Evolutionary conservation across 495 filamentous ascomycete species (phyloP).

Genomic region (Hypoxylon trugodes): DNA sequence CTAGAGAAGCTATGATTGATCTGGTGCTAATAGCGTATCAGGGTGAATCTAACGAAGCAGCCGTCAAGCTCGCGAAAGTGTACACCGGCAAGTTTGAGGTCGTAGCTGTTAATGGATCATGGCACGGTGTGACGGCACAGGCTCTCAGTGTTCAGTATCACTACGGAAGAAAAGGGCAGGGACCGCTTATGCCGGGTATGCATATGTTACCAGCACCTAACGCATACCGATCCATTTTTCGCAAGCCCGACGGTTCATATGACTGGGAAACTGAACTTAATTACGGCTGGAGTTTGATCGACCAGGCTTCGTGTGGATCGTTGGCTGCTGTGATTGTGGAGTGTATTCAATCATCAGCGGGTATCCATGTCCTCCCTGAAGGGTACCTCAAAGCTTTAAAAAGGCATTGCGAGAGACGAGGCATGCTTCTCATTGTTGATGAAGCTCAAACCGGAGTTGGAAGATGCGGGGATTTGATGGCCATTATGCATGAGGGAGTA

Average conservation of each 20-base stretch:
- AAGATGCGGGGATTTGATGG: constrained; percentile 60
- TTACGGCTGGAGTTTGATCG: constrained; percentile 62
- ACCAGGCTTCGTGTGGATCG: constrained; percentile 60
- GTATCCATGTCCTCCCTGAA: constrained; percentile 56
- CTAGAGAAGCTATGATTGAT: not conserved
- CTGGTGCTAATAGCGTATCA: not conserved
- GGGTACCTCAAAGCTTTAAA: constrained; percentile 59
- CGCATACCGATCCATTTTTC: constrained; percentile 62
- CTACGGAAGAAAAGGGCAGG: constrained; percentile 54
- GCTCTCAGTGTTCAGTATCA: constrained; percentile 58
- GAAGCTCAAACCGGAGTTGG: constrained; percentile 65
- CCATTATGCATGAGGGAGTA: constrained; percentile 56
- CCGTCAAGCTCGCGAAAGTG: constrained; percentile 64
- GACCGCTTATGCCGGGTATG: constrained; percentile 49
- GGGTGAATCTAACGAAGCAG: constrained; percentile 63
- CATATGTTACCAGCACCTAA: constrained; percentile 61
- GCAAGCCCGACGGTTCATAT: constrained; percentile 58
- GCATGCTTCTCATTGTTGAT: constrained; percentile 64
- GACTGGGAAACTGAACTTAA: constrained; percentile 67
- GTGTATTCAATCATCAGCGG: constrained; percentile 61
- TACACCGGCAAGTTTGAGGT: constrained; percentile 67
- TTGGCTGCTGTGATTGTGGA: constrained; percentile 65
- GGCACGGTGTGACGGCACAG: constrained; percentile 61
- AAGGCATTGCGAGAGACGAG: constrained; percentile 57
- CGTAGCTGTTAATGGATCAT: constrained; percentile 60